Evolutionary conservation across 2,329 filamentous ascomycete species (phyloP).

Genomic region (Scedosporium boydii): DNA sequence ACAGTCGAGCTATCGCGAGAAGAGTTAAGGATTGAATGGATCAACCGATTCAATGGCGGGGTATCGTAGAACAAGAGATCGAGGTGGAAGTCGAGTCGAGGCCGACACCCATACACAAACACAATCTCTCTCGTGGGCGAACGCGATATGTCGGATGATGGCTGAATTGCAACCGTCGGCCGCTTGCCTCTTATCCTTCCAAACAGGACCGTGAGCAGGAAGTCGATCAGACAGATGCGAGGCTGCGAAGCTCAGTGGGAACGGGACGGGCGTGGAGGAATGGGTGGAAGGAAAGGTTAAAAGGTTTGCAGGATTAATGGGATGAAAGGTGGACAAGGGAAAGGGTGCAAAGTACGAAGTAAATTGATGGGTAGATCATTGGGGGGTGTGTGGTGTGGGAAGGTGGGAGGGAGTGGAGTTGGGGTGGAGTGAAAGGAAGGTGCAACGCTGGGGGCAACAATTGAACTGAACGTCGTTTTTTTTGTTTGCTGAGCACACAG

Average conservation of each 20-base stretch:
- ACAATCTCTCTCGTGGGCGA: not conserved
- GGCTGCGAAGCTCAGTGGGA: not conserved
- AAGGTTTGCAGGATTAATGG: not conserved
- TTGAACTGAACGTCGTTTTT: too few species aligned
- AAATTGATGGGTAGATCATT: not conserved
- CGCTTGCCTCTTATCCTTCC: not conserved
- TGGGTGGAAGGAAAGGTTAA: not conserved
- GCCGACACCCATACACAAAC: too few species aligned
- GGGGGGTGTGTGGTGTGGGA: not conserved
- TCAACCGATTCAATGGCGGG: slow-evolving; percentile 1
- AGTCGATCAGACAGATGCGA: slow-evolving; percentile 5
- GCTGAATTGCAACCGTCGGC: not conserved
- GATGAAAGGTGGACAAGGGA: not conserved
- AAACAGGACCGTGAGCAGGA: not conserved
- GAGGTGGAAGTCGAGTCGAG: too few species aligned
- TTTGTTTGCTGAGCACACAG: too few species aligned
- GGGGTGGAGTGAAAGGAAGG: too few species aligned
- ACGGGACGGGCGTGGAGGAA: not conserved
- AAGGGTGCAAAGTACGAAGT: not conserved
- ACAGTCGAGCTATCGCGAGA: not conserved
- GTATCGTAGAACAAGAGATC: not conserved
- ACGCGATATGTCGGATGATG: not conserved
- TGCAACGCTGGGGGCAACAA: too few species aligned
- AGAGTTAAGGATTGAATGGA: not conserved
- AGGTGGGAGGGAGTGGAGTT: not conserved